Base-by-base conservation (phyloP, 179 eudicot genomes). In the Beta macrorhiza region DNA sequence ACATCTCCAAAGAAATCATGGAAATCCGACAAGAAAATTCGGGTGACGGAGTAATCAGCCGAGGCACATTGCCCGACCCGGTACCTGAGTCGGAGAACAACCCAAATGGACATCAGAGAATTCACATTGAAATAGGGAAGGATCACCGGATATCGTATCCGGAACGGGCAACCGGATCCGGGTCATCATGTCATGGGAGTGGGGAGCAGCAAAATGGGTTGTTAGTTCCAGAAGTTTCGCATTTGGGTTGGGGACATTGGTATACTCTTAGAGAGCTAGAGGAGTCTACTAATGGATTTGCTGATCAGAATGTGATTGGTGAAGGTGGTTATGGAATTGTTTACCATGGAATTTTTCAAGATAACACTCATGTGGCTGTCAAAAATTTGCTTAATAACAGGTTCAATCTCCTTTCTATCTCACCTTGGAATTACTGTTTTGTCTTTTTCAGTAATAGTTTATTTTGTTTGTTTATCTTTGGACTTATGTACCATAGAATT, bases 261-360 rank as follows among this genome's bases (percentile, higher is more conserved):
- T 88, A 85, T 47, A 88, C 89, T 0, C 79, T 89, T 17, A 85
- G 91, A 62, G 89, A 89, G 83, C 82, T 89, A 55, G 88, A 89
- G 70, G 81, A 73, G 57, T 84, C 88, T 7, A 89, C 91, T 0
- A 85, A 82, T 82, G 85, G 84, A 7, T 89, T 89, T 67, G 78
- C 84, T 9, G 85, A 86, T 12, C 85, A 87, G 64, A 80, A 89
- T 83, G 83, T 89, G 53, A 80, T 89, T 55, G 91, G 91, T 74
- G 91, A 89, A 78, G 91, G 91, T 74, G 91, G 91, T 10, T 89
- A 89, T 85, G 91, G 90, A 25, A 86, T 88, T 85, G 91, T 88
- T 20, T 86, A 88, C 32, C 67, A 81, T 59, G 91, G 91, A 0
- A 62, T 52, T 51, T 69, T 86, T 79, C 79, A 73, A 47, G 83